Evolutionary conservation across 441 rosid genomes (phyloP).

Genomic region (Melastoma candidum): DNA sequence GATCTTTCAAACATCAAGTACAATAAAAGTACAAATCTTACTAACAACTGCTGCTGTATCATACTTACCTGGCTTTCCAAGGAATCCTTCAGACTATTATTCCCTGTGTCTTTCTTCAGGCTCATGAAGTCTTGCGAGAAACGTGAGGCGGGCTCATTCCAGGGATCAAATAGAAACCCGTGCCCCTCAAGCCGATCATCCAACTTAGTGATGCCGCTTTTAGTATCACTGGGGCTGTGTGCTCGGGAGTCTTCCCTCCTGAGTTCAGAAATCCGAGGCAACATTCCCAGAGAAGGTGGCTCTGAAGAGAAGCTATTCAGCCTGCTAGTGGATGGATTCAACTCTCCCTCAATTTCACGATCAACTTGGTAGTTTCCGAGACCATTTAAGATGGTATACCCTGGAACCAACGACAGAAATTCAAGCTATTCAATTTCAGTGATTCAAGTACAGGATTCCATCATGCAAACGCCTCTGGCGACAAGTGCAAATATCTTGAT

Average conservation of each 20-base stretch:
- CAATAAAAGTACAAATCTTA: too few species aligned
- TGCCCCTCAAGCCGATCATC: constrained; percentile 19
- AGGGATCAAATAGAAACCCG: constrained; percentile 30
- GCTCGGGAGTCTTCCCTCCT: constrained; percentile 23
- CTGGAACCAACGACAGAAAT: constrained; percentile 25
- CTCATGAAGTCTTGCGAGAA: constrained; percentile 22
- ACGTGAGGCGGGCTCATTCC: constrained; percentile 28
- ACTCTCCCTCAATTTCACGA: constrained; percentile 35
- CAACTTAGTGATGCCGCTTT: constrained; percentile 18
- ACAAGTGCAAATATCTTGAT: too few species aligned
- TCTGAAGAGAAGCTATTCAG: constrained; percentile 52
- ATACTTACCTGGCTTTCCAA: constrained; percentile 27
- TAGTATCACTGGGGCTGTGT: constrained; percentile 21
- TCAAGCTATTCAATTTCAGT: not conserved
- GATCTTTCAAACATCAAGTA: not conserved
- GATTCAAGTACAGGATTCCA: not conserved
- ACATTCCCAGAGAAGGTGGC: constrained; percentile 50
- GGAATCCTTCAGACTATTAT: constrained; percentile 19
- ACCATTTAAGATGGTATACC: constrained; percentile 30
- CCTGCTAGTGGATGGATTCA: constrained; percentile 36
- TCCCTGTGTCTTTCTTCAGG: constrained; percentile 25
- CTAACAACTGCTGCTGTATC: too few species aligned
- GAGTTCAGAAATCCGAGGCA: constrained; percentile 56
- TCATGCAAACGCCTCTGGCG: too few species aligned
- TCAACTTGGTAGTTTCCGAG: constrained; percentile 33